Conservation (phyloP, 257 asterid species). For the Jaltomata sinuosa region DNA sequence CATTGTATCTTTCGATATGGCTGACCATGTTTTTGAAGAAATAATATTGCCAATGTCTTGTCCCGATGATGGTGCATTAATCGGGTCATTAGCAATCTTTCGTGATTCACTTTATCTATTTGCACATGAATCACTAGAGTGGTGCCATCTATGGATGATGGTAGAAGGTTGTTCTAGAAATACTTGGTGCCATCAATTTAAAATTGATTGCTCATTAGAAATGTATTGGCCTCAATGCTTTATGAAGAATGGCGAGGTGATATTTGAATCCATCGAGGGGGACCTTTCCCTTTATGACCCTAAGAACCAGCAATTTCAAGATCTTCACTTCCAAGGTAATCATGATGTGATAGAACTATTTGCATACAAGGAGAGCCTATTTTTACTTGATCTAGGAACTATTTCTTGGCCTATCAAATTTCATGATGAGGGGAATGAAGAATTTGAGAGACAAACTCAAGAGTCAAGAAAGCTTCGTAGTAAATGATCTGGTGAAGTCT, state of each 20-base stretch:
- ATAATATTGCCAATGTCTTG: neutral
- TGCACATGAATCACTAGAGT: neutral
- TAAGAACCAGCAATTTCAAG: neutral
- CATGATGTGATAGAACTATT: neutral
- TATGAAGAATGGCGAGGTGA: neutral
- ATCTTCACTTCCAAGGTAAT: neutral
- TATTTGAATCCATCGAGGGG: neutral
- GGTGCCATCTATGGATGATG: neutral
- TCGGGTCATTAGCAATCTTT: neutral
- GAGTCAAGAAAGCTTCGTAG: neutral
- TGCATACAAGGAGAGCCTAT: neutral
- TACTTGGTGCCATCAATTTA: neutral
- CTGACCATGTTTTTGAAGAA: too few relatives aligned
- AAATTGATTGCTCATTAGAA: neutral
- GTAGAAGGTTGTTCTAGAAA: neutral
- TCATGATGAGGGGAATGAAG: neutral
- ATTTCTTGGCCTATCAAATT: neutral
- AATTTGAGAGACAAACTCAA: neutral
- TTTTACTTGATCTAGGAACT: neutral
- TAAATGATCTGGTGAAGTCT: neutral
- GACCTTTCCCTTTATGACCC: neutral
- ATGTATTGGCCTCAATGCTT: neutral
- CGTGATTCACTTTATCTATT: neutral
- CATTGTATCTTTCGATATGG: too few relatives aligned
- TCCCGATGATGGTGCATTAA: neutral